phyloP scores from a whole-genome alignment of 108 stramenopile genomes.

The Fistulifera solaris region DNA sequence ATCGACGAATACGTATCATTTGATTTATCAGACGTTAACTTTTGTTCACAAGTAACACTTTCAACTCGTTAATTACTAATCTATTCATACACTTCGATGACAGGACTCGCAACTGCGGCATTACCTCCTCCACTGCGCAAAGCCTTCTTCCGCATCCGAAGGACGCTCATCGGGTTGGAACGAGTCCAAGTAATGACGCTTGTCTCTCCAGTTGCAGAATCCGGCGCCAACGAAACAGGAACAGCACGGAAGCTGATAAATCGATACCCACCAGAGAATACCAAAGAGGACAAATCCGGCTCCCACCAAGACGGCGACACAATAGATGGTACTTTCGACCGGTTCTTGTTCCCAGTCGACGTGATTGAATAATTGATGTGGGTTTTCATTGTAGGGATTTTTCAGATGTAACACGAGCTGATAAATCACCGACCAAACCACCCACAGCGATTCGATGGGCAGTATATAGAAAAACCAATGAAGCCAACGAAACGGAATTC shows the following conservation, averaged over 20 bases:
- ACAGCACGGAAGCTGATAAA: neutral
- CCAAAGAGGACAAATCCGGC: constrained; percentile 3
- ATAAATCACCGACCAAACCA: constrained; percentile 7
- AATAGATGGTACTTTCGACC: neutral
- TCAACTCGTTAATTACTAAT: too few relatives aligned
- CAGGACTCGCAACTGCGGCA: too few relatives aligned
- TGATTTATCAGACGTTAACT: too few relatives aligned
- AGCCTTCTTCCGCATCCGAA: constrained; percentile 9
- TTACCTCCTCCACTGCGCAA: constrained; percentile 5
- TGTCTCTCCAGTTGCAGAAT: neutral
- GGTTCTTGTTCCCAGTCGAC: neutral
- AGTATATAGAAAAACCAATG: neutral
- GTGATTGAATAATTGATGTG: constrained; percentile 1
- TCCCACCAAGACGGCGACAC: constrained; percentile 1
- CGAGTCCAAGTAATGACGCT: neutral
- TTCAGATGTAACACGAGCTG: neutral
- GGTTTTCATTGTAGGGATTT: constrained; percentile 2
- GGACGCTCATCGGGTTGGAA: neutral
- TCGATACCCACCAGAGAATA: neutral
- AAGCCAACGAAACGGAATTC: constrained; percentile 12
- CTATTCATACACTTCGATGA: too few relatives aligned
- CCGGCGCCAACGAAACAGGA: neutral
- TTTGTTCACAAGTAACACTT: too few relatives aligned
- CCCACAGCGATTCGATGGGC: neutral
- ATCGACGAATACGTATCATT: too few relatives aligned